Base-by-base conservation (phyloP, 495 filamentous ascomycete species). In the Baudoinia panamericana region DNA sequence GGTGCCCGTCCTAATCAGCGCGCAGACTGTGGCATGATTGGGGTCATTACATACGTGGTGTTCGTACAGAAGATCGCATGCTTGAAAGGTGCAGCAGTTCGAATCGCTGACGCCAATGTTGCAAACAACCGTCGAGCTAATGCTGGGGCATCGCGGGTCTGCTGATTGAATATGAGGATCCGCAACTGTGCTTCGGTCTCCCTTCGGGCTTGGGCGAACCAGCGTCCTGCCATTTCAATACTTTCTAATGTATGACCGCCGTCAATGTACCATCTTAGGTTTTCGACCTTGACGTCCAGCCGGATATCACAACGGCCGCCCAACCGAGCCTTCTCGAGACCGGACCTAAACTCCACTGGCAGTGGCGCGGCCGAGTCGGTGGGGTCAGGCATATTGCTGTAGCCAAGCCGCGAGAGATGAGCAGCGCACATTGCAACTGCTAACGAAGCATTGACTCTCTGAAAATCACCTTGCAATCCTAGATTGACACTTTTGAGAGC, bases 131-230 rank as follows among this genome's bases (percentile, higher is more conserved):
- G 69, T 10, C 69, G 60, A 8, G 80, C 78, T n/a, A 81, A 63
- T 9, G 71, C 65, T 20, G 59, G 59, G 39, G 86, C 83, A 37
- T 80, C 71, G 13, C 87, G 78, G 9, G 79, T 84, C 55, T 95
- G 88, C 53, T 97, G 90, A 61, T 97, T 97, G 70, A 96, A 97
- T 36, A 97, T 75, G 39, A 97, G 64, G 36, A 86, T 74, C n/a
- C 76, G 68, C n/a, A 7, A 16, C 15, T 17, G 23, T 11, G n/a
- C 19, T 8, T 21, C 5, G 35, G 30, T 27, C 35, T 20, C n/a
- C 18, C 0, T 50, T 30, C 26, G 31, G 4, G 50, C 9, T 15
- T 41, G 18, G 3, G 70, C 71, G 50, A 95, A 95, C 90, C 90
- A 97, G 24, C 68, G 66, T 3, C 75, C 78, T 1, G 82, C 81